Conservation (phyloP, 2,329 filamentous ascomycete species). For the Fusarium tjaetaba region DNA sequence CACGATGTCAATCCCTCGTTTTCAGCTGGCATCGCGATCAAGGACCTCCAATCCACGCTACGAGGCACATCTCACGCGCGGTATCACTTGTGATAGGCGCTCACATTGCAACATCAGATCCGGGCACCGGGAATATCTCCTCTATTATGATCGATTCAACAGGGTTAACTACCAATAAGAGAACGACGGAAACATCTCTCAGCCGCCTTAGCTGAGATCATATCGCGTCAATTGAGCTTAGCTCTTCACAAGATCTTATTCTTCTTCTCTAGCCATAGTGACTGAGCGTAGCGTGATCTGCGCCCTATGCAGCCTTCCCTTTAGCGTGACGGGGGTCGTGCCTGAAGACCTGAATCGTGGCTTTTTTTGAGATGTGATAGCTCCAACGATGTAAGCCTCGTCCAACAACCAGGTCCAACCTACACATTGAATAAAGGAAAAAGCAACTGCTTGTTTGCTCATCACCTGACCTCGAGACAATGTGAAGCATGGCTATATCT, state of each 20-base stretch:
- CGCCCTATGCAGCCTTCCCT: constrained; percentile 12
- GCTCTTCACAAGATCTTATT: background rate
- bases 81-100: background rate
- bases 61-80: background rate
- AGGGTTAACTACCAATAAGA: constrained; percentile 17
- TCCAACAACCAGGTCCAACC: background rate
- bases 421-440: background rate
- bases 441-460: background rate
- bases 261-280: background rate
- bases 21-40: background rate
- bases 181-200: background rate
- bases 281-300: constrained; percentile 1
- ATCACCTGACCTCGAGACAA: constrained; percentile 8
- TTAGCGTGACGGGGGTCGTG: constrained; percentile 25
- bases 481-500: background rate
- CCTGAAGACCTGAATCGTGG: constrained; percentile 6
- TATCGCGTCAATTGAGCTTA: constrained; percentile 12
- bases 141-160: background rate
- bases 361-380: constrained; percentile 39
- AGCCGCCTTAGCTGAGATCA: background rate
- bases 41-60: background rate
- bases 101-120: constrained; percentile 25
- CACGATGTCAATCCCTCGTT: background rate
- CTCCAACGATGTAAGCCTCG: background rate
- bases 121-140: constrained; percentile 9